These are phyloP conservation scores for Entomortierella lignicola DNA, from an alignment of 192 early-diverging fungal species.

Conservation along the genomic window DNA sequence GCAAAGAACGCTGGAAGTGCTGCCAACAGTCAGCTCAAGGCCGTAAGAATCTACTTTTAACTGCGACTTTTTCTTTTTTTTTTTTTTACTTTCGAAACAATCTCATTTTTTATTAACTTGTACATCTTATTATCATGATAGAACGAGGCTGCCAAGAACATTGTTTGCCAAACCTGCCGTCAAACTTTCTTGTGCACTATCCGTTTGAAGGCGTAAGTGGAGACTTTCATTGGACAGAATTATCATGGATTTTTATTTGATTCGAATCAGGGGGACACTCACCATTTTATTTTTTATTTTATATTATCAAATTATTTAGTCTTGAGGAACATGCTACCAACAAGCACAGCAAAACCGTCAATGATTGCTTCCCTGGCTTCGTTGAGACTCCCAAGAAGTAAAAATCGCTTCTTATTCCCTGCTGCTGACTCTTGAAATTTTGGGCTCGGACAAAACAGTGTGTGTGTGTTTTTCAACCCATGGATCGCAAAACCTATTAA, in stretches of 20 bases:
- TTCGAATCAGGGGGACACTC: too few relatives aligned
- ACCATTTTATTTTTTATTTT: not conserved
- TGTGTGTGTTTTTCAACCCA: too few relatives aligned
- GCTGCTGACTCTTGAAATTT: not conserved
- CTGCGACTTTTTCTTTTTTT: not conserved
- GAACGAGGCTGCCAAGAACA: conserved; percentile 87
- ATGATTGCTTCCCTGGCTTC: conserved; percentile 83
- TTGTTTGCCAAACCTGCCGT: conserved; percentile 81
- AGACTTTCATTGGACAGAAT: too few relatives aligned
- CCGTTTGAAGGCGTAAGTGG: conserved; percentile 73
- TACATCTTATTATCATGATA: conserved; percentile 11
- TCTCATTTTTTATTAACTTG: too few relatives aligned
- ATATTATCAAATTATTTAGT: conserved; percentile 24
- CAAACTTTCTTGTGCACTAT: conserved; percentile 87
- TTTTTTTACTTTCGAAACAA: not conserved
- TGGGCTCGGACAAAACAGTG: too few relatives aligned
- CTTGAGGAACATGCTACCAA: conserved; percentile 78
- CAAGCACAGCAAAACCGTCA: conserved; percentile 79
- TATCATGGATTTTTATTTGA: too few relatives aligned
- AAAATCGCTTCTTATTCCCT: not conserved
- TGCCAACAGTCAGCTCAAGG: conserved; percentile 72
- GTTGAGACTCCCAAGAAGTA: conserved; percentile 58
- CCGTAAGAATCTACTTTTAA: conserved; percentile 40
- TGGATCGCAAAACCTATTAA: not conserved
- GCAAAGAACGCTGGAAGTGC: conserved; percentile 62